These are phyloP conservation scores for Baudoinia panamericana DNA, from an alignment of 495 filamentous ascomycete species.

Conservation along the genomic window DNA sequence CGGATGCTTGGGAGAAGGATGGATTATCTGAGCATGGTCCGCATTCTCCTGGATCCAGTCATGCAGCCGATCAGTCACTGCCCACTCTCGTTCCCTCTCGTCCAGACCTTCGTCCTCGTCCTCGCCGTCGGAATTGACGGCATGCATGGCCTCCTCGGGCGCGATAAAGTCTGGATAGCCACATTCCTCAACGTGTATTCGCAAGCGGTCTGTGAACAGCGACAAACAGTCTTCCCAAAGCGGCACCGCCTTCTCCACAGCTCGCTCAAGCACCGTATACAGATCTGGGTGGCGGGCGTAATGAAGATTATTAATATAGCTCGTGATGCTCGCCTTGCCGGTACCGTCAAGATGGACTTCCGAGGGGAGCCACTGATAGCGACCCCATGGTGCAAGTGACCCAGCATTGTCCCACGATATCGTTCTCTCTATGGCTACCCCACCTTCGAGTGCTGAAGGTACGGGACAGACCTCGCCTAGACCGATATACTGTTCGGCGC, in stretches of 20 bases:
- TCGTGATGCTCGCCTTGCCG: slow-evolving; percentile 27
- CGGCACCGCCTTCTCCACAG: slow-evolving; percentile 38
- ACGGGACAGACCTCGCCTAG: slow-evolving; percentile 26
- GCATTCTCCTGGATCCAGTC: neutral
- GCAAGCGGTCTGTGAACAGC: neutral
- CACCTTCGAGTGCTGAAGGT: neutral
- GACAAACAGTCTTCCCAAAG: slow-evolving; percentile 36
- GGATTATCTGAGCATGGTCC: neutral
- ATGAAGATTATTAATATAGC: slow-evolving; percentile 52
- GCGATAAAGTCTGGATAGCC: neutral
- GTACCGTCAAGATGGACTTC: slow-evolving; percentile 34
- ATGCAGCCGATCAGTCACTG: no score
- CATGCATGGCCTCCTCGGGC: no score
- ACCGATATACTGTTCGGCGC: slow-evolving; percentile 32
- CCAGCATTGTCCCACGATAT: slow-evolving; percentile 12
- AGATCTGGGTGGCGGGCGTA: slow-evolving; percentile 35
- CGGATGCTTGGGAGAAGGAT: neutral
- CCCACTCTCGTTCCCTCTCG: neutral
- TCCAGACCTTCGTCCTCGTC: neutral
- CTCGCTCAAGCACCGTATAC: slow-evolving; percentile 39
- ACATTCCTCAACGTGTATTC: neutral
- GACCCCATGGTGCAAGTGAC: slow-evolving; percentile 27
- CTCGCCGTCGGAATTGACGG: no score
- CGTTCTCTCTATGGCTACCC: slow-evolving; percentile 6
- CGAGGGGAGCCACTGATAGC: slow-evolving; percentile 45